These are phyloP conservation scores for Nannochloris sp. DNA, from an alignment of 139 green algal species.

Conservation along the genomic window DNA sequence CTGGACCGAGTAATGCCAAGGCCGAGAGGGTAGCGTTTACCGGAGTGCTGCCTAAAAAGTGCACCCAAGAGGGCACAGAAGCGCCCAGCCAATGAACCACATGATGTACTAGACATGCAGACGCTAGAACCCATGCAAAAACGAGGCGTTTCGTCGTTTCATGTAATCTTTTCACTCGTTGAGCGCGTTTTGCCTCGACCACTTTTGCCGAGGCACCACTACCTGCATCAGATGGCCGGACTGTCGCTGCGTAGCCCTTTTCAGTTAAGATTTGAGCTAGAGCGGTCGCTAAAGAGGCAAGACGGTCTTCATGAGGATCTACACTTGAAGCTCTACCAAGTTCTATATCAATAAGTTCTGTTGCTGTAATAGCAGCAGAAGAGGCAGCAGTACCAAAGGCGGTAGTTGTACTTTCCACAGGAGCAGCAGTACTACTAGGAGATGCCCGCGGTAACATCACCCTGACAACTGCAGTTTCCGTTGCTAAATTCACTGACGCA, in stretches of 20 bases:
- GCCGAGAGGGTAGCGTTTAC: constrained; percentile 69
- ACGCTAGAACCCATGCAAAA: constrained; percentile 67
- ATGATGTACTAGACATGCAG: constrained; percentile 70
- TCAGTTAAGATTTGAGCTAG: constrained; percentile 28
- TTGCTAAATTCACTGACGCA: constrained; percentile 84
- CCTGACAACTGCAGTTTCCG: constrained; percentile 76
- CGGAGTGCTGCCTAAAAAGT: constrained; percentile 52
- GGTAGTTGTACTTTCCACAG: not conserved
- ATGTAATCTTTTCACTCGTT: constrained; percentile 41
- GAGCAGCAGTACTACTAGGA: not conserved
- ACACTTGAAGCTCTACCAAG: not conserved
- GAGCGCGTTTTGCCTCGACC: constrained; percentile 48
- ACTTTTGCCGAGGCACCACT: constrained; percentile 14
- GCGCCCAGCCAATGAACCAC: constrained; percentile 44
- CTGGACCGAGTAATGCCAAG: constrained; percentile 70
- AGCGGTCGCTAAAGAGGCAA: not conserved
- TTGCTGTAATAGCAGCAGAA: not conserved
- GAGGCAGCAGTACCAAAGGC: not conserved
- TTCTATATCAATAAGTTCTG: not conserved
- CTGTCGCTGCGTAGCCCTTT: constrained; percentile 15
- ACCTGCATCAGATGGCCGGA: constrained; percentile 7
- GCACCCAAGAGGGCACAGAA: constrained; percentile 47
- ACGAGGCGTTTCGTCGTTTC: constrained; percentile 53
- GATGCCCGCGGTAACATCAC: constrained; percentile 56
- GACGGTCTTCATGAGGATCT: not conserved